Base-by-base conservation (phyloP, 805 yeast genomes). In the Ogataea wickerhamii region DNA sequence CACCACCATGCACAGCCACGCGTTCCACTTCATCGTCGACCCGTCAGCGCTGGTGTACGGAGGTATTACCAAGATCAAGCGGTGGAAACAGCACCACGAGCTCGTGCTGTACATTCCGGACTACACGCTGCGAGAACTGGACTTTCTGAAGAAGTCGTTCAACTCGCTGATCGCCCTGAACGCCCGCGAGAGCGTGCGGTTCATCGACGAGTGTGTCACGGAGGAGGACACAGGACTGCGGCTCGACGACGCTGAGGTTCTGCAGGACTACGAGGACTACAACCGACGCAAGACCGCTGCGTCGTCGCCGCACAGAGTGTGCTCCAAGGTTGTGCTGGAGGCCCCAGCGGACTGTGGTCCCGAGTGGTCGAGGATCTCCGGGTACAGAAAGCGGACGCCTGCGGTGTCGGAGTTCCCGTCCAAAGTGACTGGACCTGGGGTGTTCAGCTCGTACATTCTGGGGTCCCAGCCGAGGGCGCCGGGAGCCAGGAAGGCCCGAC, bases 51-150 rank as follows among this genome's bases (percentile, higher is more conserved):
- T 82, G 44, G 77, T 78, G 14, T 58, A 48, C 34, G 74, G 80
- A 38, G 91, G 87, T 2, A 66, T 82, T 31, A 86, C 85, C 0
- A 78, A 77, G 49, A 68, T 82, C 51, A 77, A 76, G 53, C 62
- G 76, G 49, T 82, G 88, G 88, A 66, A 71, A 41, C 61, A 68
- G 34, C 51, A 65, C 46, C 55, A 66, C 34, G 33, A 64, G 2
- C 56, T 70, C 21, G 60, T 60, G 44, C 55, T 79, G 38, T 70
- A 62, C 58, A 61, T 82, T 48, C 81, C 85, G 18, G 53, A 76
- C 37, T 70, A 76, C 58, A 70, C 86, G 0, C 59, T 82, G 37
- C 71, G 67, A 38, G 83, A 80, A 45, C 63, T 82, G 47, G 83
- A 79, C 37, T 79, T 70, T 49, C 65, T 73, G 38, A 73, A 73